Conservation (phyloP, 2,329 filamentous ascomycete species). For the Stachybotrys elegans region DNA sequence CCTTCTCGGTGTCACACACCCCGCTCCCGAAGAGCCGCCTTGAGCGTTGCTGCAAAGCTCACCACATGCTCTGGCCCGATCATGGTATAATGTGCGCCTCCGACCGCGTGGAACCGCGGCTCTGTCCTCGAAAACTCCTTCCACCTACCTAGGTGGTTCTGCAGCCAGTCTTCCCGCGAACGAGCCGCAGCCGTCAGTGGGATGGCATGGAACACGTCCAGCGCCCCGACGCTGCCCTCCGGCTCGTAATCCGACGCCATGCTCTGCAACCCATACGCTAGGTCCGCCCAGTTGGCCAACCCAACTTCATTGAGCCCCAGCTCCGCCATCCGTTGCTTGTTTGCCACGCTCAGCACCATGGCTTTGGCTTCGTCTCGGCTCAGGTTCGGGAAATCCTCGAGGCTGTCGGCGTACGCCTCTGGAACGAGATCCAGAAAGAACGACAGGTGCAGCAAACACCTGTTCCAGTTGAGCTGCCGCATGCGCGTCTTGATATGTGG, state of each 20-base stretch:
- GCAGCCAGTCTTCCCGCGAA: slow-evolving; percentile 5
- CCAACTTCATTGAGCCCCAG: slow-evolving; percentile 20
- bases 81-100: slow-evolving; percentile 8
- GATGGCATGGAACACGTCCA: slow-evolving; percentile 6
- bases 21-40: neutral
- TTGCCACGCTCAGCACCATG: slow-evolving; percentile 14
- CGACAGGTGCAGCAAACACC: slow-evolving; percentile 31
- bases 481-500: slow-evolving; percentile 32
- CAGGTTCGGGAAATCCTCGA: neutral
- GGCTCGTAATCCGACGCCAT: slow-evolving; percentile 34
- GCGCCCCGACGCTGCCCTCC: neutral
- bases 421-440: slow-evolving; percentile 34
- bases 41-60: neutral
- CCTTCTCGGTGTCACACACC: too few relatives aligned
- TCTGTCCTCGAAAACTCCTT: neutral
- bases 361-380: neutral
- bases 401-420: slow-evolving; percentile 21
- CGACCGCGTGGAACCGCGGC: slow-evolving; percentile 5
- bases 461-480: slow-evolving; percentile 31
- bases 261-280: slow-evolving; percentile 26
- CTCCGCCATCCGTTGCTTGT: slow-evolving; percentile 19
- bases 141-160: slow-evolving; percentile 5
- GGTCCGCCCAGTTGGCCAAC: slow-evolving; percentile 27
- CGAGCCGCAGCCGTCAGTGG: slow-evolving; percentile 1
- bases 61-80: slow-evolving; percentile 3